Conservation (phyloP, 805 yeast species). For the Candida quercuum region DNA sequence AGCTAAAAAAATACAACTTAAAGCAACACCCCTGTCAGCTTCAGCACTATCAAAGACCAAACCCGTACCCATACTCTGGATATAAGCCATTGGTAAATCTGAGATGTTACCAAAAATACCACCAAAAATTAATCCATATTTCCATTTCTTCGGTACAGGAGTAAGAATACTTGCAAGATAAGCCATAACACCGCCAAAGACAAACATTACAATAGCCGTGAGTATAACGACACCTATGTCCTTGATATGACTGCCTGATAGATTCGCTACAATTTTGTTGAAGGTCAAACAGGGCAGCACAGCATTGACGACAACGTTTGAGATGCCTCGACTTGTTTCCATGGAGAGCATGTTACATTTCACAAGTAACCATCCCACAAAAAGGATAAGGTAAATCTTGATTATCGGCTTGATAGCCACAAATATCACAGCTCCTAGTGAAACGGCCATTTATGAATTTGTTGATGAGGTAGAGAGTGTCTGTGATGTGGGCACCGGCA, state of each 20-base stretch:
- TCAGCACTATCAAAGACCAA: constrained; percentile 32
- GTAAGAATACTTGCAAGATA: constrained; percentile 29
- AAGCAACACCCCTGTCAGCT: constrained; percentile 45
- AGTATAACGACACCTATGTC: constrained; percentile 40
- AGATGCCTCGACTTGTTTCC: constrained; percentile 48
- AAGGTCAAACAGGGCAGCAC: constrained; percentile 51
- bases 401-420: constrained; percentile 21
- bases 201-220: constrained; percentile 25
- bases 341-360: constrained; percentile 35
- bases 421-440: constrained; percentile 18
- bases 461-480: not conserved
- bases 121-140: constrained; percentile 42
- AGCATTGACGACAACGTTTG: constrained; percentile 45
- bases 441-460: not conserved
- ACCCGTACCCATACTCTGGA: constrained; percentile 40
- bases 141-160: constrained; percentile 42
- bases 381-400: constrained; percentile 21
- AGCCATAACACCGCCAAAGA: constrained; percentile 37
- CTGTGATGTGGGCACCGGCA: no score
- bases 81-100: constrained; percentile 49
- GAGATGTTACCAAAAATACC: constrained; percentile 47
- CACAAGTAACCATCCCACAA: constrained; percentile 15
- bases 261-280: constrained; percentile 44
- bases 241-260: constrained; percentile 47
- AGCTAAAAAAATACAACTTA: constrained; percentile 41